These are phyloP conservation scores for Boechera stricta DNA, from an alignment of 345 rosid genomes.

Conservation along the genomic window DNA sequence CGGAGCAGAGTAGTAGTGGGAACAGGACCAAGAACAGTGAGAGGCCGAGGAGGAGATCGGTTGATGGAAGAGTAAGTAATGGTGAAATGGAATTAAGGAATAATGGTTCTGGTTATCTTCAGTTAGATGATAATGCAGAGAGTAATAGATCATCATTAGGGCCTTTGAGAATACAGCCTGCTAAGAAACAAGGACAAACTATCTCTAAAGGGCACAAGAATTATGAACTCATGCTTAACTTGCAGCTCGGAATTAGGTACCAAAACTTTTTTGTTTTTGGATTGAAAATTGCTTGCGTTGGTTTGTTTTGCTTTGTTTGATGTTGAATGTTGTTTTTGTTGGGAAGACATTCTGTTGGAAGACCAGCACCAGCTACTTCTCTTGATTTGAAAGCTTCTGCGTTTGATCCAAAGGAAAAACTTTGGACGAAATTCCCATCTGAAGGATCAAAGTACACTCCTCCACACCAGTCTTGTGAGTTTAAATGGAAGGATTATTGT, in stretches of 20 bases:
- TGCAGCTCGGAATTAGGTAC: slow-evolving; percentile 96
- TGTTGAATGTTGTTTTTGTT: slow-evolving; percentile 17
- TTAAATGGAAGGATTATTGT: slow-evolving; percentile 97
- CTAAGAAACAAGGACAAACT: slow-evolving; percentile 81
- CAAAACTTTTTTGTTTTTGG: not conserved
- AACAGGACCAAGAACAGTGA: slow-evolving; percentile 46
- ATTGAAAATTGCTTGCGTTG: not conserved
- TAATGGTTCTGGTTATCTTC: slow-evolving; percentile 55
- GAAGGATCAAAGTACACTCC: slow-evolving; percentile 97
- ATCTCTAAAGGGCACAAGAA: slow-evolving; percentile 95
- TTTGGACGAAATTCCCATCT: slow-evolving; percentile 96
- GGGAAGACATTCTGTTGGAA: slow-evolving; percentile 85
- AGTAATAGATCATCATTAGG: slow-evolving; percentile 40
- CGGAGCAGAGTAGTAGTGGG: slow-evolving; percentile 47
- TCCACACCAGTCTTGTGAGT: slow-evolving; percentile 89
- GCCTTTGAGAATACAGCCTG: slow-evolving; percentile 57
- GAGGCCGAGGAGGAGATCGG: slow-evolving; percentile 64
- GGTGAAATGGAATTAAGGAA: slow-evolving; percentile 50
- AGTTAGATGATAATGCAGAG: slow-evolving; percentile 51
- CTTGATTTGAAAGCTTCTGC: slow-evolving; percentile 90
- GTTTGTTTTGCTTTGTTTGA: slow-evolving; percentile 11
- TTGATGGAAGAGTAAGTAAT: slow-evolving; percentile 70
- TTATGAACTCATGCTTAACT: slow-evolving; percentile 96
- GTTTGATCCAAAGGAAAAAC: slow-evolving; percentile 92
- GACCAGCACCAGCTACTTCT: slow-evolving; percentile 86